These are phyloP conservation scores for Entoloma clypeatum DNA, from an alignment of 1,284 basidiomycete species.

Conservation along the genomic window DNA sequence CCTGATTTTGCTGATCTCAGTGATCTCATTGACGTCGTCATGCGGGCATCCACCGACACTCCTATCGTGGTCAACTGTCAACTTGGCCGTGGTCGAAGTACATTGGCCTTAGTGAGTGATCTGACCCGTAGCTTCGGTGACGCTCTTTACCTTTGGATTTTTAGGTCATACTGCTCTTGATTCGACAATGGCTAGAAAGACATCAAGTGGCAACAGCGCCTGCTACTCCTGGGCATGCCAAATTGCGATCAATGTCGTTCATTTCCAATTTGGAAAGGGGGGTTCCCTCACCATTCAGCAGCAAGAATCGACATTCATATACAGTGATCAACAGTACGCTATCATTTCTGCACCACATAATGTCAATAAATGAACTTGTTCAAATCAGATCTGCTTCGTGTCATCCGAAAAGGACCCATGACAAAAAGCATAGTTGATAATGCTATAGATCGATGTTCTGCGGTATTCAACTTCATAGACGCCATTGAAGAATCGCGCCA, in stretches of 20 bases:
- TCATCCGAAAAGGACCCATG: constrained; percentile 85
- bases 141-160: background rate
- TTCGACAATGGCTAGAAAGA: constrained; percentile 79
- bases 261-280: constrained; percentile 32
- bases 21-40: constrained; percentile 80
- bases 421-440: constrained; percentile 91
- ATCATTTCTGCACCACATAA: background rate
- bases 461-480: constrained; percentile 84
- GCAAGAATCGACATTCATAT: constrained; percentile 61
- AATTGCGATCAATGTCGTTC: constrained; percentile 41
- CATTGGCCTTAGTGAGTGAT: constrained; percentile 74
- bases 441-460: constrained; percentile 84
- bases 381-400: constrained; percentile 78
- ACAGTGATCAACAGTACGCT: constrained; percentile 75
- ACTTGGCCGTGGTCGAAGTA: constrained; percentile 91
- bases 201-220: constrained; percentile 35
- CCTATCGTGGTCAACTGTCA: constrained; percentile 97
- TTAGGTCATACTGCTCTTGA: constrained; percentile 81
- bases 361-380: constrained; percentile 7
- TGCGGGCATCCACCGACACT: constrained; percentile 66
- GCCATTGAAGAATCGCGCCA: constrained; percentile 82
- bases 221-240: constrained; percentile 31
- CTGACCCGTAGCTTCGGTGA: too few species aligned
- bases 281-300: constrained; percentile 20
- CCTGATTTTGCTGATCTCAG: constrained; percentile 69